Conservation (phyloP, 345 rosid species). For the Mangifera indica region DNA sequence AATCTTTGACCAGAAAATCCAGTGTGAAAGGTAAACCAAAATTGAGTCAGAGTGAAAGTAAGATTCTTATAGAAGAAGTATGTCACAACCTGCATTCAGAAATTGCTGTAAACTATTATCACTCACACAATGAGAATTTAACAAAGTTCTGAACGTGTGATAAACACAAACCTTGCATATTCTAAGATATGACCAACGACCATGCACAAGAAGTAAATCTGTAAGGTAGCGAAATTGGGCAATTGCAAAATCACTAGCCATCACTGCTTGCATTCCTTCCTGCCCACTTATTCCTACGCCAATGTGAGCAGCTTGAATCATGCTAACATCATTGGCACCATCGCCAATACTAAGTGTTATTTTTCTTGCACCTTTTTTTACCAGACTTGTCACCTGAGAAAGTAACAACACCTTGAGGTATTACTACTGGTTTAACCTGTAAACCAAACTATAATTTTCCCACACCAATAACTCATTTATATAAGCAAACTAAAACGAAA, state of each 20-base stretch:
- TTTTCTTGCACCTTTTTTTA: slow-evolving; percentile 92
- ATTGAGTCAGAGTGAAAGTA: slow-evolving; percentile 94
- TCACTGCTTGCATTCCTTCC: slow-evolving; percentile 99
- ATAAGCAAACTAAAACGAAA: neutral
- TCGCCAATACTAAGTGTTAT: slow-evolving; percentile 99
- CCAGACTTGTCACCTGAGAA: slow-evolving; percentile 87
- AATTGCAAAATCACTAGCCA: slow-evolving; percentile 99
- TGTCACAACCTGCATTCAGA: slow-evolving; percentile 79
- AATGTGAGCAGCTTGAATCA: slow-evolving; percentile 99
- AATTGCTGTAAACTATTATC: slow-evolving; percentile 9
- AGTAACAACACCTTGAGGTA: neutral
- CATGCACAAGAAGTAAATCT: slow-evolving; percentile 97
- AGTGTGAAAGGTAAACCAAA: slow-evolving; percentile 98
- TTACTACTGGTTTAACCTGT: neutral
- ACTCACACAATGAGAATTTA: slow-evolving; percentile 22
- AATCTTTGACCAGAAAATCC: slow-evolving; percentile 99
- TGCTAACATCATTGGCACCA: slow-evolving; percentile 99
- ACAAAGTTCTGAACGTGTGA: slow-evolving; percentile 5
- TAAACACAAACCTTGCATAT: slow-evolving; percentile 82
- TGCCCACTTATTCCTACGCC: slow-evolving; percentile 97
- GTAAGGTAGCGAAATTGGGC: slow-evolving; percentile 94
- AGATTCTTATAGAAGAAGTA: slow-evolving; percentile 99
- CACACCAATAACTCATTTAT: neutral
- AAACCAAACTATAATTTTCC: slow-evolving; percentile 1
- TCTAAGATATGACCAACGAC: slow-evolving; percentile 98